Evolutionary conservation across 352 stramenopile genomes (phyloP).

Genomic region (Halophytophthora batemanensis): DNA sequence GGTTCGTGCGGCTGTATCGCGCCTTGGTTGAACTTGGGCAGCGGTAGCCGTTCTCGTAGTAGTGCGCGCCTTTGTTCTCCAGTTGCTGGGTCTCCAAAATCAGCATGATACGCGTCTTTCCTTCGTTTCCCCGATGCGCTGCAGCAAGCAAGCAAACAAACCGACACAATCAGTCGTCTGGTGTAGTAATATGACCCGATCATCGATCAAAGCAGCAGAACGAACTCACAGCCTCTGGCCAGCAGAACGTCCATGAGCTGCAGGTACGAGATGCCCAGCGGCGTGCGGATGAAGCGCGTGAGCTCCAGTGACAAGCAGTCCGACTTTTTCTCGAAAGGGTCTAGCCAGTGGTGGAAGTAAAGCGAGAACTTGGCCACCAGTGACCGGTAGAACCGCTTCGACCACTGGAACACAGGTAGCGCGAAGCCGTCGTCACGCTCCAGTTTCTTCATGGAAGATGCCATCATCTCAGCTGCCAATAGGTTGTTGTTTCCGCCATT

Average conservation of each 20-base stretch:
- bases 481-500: constrained; percentile 43
- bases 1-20: constrained; percentile 26
- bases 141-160: constrained; percentile 6
- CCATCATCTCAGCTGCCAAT: constrained; percentile 77
- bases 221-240: constrained; percentile 51
- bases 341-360: constrained; percentile 79
- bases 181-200: neutral
- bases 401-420: constrained; percentile 80
- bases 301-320: constrained; percentile 64
- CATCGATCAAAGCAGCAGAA: neutral
- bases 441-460: constrained; percentile 65
- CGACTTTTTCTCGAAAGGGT: constrained; percentile 61
- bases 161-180: constrained; percentile 8
- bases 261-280: constrained; percentile 77
- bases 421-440: constrained; percentile 77
- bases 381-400: constrained; percentile 77
- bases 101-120: constrained; percentile 57
- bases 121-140: constrained; percentile 54
- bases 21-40: constrained; percentile 61
- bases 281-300: constrained; percentile 68
- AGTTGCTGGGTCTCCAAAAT: constrained; percentile 76
- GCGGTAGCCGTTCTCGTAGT: constrained; percentile 74
- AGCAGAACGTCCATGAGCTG: constrained; percentile 80
- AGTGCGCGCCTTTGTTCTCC: constrained; percentile 70
- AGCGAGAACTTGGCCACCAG: constrained; percentile 83